Evolutionary conservation across 306 rosid species (phyloP).

Genomic region (Quercus parvula): DNA sequence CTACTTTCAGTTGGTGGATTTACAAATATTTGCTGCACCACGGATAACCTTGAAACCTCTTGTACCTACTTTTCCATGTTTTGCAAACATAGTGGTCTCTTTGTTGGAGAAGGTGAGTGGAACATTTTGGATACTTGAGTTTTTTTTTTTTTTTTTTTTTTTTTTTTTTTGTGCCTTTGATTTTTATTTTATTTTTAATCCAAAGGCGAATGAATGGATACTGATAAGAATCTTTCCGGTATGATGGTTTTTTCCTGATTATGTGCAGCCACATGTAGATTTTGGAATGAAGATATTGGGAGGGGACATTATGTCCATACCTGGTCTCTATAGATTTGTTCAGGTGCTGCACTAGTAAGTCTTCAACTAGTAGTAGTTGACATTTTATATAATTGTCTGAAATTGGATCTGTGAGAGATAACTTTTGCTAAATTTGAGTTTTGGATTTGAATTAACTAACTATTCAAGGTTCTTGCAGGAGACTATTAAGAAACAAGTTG

Average conservation of each 20-base stretch:
- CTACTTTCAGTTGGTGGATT: slow-evolving; percentile 71
- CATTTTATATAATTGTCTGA: background rate
- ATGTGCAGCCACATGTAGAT: slow-evolving; percentile 81
- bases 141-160: background rate
- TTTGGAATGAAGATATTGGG: slow-evolving; percentile 81
- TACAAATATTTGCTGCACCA: slow-evolving; percentile 68
- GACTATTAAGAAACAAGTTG: slow-evolving; percentile 66
- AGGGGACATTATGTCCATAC: slow-evolving; percentile 90
- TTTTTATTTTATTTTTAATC: slow-evolving; percentile 2
- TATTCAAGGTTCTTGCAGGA: slow-evolving; percentile 45
- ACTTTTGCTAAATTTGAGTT: background rate
- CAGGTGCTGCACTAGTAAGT: slow-evolving; percentile 68
- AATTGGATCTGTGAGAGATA: slow-evolving; percentile 7
- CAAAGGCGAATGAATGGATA: background rate
- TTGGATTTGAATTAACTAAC: slow-evolving; percentile 16
- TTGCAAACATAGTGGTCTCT: slow-evolving; percentile 60
- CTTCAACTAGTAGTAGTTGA: slow-evolving; percentile 15
- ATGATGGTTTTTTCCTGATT: slow-evolving; percentile 7
- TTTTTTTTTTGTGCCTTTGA: background rate
- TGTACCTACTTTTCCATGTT: slow-evolving; percentile 93
- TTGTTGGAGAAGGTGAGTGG: slow-evolving; percentile 83
- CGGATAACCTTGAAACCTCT: slow-evolving; percentile 78
- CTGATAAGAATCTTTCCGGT: slow-evolving; percentile 3
- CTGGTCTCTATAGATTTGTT: slow-evolving; percentile 74
- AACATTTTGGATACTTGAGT: background rate